Percentiles rank a stretch among this genome's conserved stretches.
Evolutionary conservation across 345 rosid species (phyloP).

Genomic region (Combretum micranthum): DNA sequence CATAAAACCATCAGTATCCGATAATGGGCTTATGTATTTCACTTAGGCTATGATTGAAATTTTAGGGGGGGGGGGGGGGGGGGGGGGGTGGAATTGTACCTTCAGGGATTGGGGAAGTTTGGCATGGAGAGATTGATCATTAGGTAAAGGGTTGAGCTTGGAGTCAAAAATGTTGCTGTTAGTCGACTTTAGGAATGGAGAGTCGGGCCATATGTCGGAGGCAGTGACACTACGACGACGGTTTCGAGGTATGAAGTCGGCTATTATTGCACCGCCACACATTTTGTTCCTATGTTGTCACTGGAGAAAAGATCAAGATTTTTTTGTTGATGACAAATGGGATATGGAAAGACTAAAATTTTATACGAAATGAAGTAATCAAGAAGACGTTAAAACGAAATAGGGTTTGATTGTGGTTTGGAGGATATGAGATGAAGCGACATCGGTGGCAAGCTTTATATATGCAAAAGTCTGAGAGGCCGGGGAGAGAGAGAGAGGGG

Average conservation of each 20-base stretch:
- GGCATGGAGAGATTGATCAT: conserved; percentile 7
- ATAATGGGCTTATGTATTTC: no score
- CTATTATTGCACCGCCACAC: conserved; percentile 74
- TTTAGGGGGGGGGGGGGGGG: background rate
- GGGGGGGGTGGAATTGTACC: conserved; percentile 25
- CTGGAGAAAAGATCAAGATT: background rate
- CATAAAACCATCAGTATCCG: no score
- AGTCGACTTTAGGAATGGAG: conserved; percentile 17
- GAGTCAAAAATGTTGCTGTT: background rate
- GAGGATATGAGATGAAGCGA: no score
- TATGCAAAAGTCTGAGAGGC: no score
- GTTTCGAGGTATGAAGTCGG: conserved; percentile 40
- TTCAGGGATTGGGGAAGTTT: conserved; percentile 16
- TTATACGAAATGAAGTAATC: no score
- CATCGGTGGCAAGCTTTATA: no score
- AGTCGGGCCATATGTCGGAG: conserved; percentile 49
- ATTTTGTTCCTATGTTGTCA: conserved; percentile 14
- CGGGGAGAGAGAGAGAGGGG: no score
- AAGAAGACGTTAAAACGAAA: no score
- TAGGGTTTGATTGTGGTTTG: no score
- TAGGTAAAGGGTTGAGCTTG: background rate
- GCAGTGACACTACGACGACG: conserved; percentile 24
- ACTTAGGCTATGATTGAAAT: background rate
- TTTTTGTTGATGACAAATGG: background rate
- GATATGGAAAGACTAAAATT: background rate